phyloP scores from a whole-genome alignment of 2,329 filamentous ascomycete species.

The Boeremia lycopersici region DNA sequence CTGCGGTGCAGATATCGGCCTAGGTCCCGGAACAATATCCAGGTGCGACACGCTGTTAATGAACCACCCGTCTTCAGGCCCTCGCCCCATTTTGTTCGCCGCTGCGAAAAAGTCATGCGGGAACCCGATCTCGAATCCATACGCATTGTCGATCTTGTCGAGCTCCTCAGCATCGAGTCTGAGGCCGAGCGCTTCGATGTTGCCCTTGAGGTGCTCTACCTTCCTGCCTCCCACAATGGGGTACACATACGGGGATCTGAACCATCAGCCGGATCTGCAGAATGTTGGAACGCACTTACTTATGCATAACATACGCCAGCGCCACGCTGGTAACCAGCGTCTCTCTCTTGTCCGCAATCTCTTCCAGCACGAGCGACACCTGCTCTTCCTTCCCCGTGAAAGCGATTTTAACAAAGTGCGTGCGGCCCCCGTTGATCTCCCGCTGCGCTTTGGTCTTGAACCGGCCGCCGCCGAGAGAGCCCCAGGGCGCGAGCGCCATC shows the following conservation, averaged over 20 bases:
- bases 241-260: slow-evolving; percentile 65
- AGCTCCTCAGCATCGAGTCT: slow-evolving; percentile 67
- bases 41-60: slow-evolving; percentile 21
- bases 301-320: slow-evolving; percentile 74
- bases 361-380: slow-evolving; percentile 63
- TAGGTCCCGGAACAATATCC: slow-evolving; percentile 33
- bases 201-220: slow-evolving; percentile 70
- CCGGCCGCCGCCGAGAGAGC: slow-evolving; percentile 56
- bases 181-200: slow-evolving; percentile 70
- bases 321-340: slow-evolving; percentile 65
- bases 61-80: slow-evolving; percentile 34
- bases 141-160: slow-evolving; percentile 66
- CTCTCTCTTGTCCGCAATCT: slow-evolving; percentile 63
- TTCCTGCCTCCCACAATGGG: slow-evolving; percentile 75
- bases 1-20: slow-evolving; percentile 33
- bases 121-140: slow-evolving; percentile 69
- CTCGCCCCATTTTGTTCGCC: slow-evolving; percentile 26
- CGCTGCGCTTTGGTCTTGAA: slow-evolving; percentile 44
- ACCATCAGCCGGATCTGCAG: slow-evolving; percentile 39
- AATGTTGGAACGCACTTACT: too few relatives aligned
- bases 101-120: slow-evolving; percentile 50
- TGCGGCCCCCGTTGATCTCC: slow-evolving; percentile 37
- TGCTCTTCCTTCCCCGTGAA: slow-evolving; percentile 55
- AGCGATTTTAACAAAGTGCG: slow-evolving; percentile 41
- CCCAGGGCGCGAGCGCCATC: slow-evolving; percentile 65